Conservation (phyloP, 768 basidiomycete species). For the Ramaria rubella region DNA sequence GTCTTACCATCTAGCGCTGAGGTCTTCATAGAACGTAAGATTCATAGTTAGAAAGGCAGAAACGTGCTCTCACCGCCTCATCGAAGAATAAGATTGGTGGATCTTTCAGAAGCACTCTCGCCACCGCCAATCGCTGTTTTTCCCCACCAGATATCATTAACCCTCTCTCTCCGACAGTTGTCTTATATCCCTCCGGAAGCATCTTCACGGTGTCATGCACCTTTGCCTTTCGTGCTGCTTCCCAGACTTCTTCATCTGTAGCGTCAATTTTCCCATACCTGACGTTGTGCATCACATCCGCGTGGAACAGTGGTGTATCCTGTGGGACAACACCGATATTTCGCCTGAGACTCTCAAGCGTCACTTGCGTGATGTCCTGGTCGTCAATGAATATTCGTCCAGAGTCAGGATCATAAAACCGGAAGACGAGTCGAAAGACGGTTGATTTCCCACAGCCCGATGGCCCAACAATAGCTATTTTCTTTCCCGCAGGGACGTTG, state of each 20-base stretch:
- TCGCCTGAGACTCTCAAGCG: conserved; percentile 63
- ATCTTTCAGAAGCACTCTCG: conserved; percentile 86
- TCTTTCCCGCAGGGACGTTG: conserved; percentile 91
- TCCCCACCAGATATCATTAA: conserved; percentile 98
- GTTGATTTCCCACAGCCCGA: conserved; percentile 98
- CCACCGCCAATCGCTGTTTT: conserved; percentile 95
- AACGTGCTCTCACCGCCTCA: conserved; percentile 68
- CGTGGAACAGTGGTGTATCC: conserved; percentile 96
- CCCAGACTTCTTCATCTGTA: conserved; percentile 81
- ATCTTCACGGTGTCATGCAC: conserved; percentile 74
- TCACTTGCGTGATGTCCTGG: conserved; percentile 73
- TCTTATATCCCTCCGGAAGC: conserved; percentile 80
- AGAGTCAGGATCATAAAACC: conserved; percentile 82
- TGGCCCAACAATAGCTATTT: conserved; percentile 94
- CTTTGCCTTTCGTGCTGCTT: conserved; percentile 79
- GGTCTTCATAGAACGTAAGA: conserved; percentile 47
- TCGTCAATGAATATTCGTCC: conserved; percentile 85
- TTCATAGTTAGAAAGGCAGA: background rate
- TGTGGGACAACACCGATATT: conserved; percentile 93
- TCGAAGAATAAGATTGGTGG: conserved; percentile 97
- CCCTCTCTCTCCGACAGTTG: conserved; percentile 92
- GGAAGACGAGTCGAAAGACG: conserved; percentile 85
- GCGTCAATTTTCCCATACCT: conserved; percentile 87
- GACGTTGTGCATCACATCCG: conserved; percentile 91
- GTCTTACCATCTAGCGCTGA: conserved; percentile 94